These are phyloP conservation scores for Huntiella moniliformis DNA, from an alignment of 2,329 filamentous ascomycete genomes.

Conservation along the genomic window DNA sequence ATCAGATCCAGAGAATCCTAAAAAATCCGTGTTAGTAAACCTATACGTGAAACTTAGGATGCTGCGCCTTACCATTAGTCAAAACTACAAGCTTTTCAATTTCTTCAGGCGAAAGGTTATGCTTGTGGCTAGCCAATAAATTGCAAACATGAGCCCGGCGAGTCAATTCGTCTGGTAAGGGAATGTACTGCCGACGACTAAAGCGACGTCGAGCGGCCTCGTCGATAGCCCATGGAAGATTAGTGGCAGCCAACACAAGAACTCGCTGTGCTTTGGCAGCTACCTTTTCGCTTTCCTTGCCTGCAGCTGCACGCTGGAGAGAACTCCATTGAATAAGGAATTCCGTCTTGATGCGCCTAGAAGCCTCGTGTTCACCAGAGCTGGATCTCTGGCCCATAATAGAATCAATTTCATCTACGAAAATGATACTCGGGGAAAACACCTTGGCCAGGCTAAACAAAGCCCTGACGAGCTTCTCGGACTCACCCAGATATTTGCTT, in stretches of 20 bases:
- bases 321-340: conserved; percentile 97
- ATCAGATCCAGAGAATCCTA: conserved; percentile 93
- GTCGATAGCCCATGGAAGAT: conserved; percentile 93
- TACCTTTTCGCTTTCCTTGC: conserved; percentile 35
- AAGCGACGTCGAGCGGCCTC: conserved; percentile 84
- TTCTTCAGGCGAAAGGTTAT: conserved; percentile 52
- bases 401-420: conserved; percentile 96
- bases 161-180: conserved; percentile 70
- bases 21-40: conserved; percentile 4
- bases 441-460: conserved; percentile 78
- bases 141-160: conserved; percentile 61
- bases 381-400: conserved; percentile 69
- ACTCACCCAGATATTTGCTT: conserved; percentile 90
- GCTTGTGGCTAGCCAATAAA: conserved; percentile 72
- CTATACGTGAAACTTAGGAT: neutral
- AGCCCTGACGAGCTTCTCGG: conserved; percentile 86
- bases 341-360: conserved; percentile 86
- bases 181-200: conserved; percentile 87
- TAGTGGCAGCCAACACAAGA: conserved; percentile 84
- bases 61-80: conserved; percentile 52
- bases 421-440: conserved; percentile 87
- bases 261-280: conserved; percentile 68
- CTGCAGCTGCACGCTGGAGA: conserved; percentile 59
- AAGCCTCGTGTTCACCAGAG: conserved; percentile 79
- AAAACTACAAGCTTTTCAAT: conserved; percentile 55